Base-by-base conservation (phyloP, 2,329 filamentous ascomycete species). In the Capronia coronata region DNA sequence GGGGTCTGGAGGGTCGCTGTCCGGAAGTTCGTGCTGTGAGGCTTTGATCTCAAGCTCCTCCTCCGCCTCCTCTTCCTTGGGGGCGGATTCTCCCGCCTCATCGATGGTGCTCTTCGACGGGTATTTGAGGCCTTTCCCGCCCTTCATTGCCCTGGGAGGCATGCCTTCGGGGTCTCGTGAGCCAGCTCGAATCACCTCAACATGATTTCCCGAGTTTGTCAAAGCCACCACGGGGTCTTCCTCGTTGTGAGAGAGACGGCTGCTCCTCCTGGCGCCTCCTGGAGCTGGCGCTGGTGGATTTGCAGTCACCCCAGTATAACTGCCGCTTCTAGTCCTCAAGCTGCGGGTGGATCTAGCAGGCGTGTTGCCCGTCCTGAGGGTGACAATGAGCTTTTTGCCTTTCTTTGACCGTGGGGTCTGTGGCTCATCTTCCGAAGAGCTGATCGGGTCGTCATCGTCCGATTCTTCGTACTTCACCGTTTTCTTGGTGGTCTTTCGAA, bases 141-240 rank as follows among this genome's bases (percentile, higher is more conserved):
- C 73, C 59, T 65, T 64, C 16, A 63, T 68, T 19, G 68, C 63
- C 52, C 71, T 67, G 59, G 66, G 59, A 19, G 63, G 66, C n/a
- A 66, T 62, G 23, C 65, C 63, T 51, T 78, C 72, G 2, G 77
- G 74, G 48, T 73, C 80, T 34, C 67, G 68, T 2, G 78, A 79
- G 21, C 74, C 76, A 56, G 72, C 68, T 52, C 77, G 71, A 8
- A 80, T 68, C 3, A 78, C 69, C 46, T 77, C 65, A 50, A 73
- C 71, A 62, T 82, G 78, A 51, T 70, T 75, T 14, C 79, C 79
- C 6, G 78, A 81, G 55, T 78, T 75, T 2, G 78, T 77, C 38
- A 83, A 66, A 13, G 75, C 77, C 39, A 80, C 67, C 11, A 82
- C 72, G 27, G 77, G 73, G 29, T 76, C 74, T 21, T 76, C 73